Percentiles rank a stretch among this genome's conserved stretches.
phyloP scores from a whole-genome alignment of 2,329 filamentous ascomycete genomes.

The Westerdykella aurantiaca region DNA sequence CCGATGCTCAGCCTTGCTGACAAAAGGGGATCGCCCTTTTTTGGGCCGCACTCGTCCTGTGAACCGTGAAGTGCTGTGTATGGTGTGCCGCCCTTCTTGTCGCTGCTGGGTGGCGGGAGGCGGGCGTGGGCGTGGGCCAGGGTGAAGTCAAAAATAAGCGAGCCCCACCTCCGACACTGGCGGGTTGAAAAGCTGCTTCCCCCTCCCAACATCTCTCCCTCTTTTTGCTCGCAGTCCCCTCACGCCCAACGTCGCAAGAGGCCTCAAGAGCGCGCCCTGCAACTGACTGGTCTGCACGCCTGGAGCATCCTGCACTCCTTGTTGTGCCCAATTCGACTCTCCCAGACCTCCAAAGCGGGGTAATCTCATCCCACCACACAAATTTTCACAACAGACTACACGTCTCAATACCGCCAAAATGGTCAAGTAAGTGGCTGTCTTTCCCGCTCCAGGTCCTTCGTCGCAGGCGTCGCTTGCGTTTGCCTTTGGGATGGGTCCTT shows the following conservation, averaged over 20 bases:
- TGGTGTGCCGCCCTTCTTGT: too few species aligned
- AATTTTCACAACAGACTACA: slow-evolving; percentile 32
- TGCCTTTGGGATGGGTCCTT: background rate
- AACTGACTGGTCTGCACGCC: slow-evolving; percentile 27
- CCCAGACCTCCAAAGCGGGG: slow-evolving; percentile 33
- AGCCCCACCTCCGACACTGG: slow-evolving; percentile 3
- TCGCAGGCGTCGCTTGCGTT: background rate
- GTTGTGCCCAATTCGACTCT: slow-evolving; percentile 12
- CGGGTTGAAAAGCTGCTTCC: slow-evolving; percentile 5
- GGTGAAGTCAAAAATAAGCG: slow-evolving; percentile 2
- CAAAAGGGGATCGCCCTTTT: too few species aligned
- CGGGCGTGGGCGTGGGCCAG: too few species aligned
- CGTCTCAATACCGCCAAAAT: slow-evolving; percentile 78
- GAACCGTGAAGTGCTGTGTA: too few species aligned
- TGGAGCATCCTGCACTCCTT: slow-evolving; percentile 25
- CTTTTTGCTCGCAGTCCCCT: slow-evolving; percentile 7
- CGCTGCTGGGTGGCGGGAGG: too few species aligned
- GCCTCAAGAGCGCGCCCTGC: slow-evolving; percentile 20
- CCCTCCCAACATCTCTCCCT: slow-evolving; percentile 4
- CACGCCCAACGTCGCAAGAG: slow-evolving; percentile 16
- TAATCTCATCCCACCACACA: slow-evolving; percentile 28
- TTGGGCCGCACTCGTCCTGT: too few species aligned
- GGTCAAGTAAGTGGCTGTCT: slow-evolving; percentile 81
- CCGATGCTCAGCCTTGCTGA: too few species aligned
- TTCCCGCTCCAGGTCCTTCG: background rate